These are phyloP conservation scores for Fusarium chlamydosporum DNA, from an alignment of 2,329 filamentous ascomycete species.

Conservation along the genomic window DNA sequence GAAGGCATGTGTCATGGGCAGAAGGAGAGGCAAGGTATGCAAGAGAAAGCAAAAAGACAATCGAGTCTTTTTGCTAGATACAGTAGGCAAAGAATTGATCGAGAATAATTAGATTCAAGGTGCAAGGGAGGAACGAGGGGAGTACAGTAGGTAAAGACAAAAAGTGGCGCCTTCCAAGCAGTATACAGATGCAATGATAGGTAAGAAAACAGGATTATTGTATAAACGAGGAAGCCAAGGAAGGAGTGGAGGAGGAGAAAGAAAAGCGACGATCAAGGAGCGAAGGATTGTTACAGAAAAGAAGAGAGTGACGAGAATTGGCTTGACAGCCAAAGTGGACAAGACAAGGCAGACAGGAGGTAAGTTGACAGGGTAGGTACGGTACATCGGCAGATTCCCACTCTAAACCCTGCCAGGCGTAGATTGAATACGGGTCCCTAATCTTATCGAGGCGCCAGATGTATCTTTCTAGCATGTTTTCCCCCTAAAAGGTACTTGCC, in stretches of 20 bases:
- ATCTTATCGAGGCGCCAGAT: conserved; percentile 21
- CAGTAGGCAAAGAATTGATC: background rate
- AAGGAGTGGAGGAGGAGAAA: background rate
- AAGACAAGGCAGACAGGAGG: conserved; percentile 24
- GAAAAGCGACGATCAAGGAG: conserved; percentile 10
- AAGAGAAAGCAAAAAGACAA: background rate
- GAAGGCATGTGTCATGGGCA: conserved; percentile 39
- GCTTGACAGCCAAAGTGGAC: conserved; percentile 24
- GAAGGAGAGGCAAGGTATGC: conserved; percentile 14
- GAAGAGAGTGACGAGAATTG: conserved; percentile 18
- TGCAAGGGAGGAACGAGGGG: conserved; percentile 11
- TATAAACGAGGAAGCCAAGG: conserved; percentile 8
- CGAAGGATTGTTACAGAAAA: conserved; percentile 4
- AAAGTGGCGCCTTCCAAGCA: conserved; percentile 13
- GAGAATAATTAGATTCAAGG: background rate
- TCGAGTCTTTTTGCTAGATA: conserved; percentile 2
- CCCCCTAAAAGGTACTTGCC: background rate
- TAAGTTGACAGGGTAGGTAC: background rate
- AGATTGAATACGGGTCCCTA: conserved; percentile 30
- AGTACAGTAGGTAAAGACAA: background rate
- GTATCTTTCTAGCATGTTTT: background rate
- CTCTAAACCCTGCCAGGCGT: conserved; percentile 7
- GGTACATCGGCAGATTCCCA: conserved; percentile 17
- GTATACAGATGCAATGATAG: conserved; percentile 8
- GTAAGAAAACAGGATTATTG: conserved; percentile 1